Evolutionary conservation across 208 protist species (phyloP).

Genomic region (Perkinsela sp.): DNA sequence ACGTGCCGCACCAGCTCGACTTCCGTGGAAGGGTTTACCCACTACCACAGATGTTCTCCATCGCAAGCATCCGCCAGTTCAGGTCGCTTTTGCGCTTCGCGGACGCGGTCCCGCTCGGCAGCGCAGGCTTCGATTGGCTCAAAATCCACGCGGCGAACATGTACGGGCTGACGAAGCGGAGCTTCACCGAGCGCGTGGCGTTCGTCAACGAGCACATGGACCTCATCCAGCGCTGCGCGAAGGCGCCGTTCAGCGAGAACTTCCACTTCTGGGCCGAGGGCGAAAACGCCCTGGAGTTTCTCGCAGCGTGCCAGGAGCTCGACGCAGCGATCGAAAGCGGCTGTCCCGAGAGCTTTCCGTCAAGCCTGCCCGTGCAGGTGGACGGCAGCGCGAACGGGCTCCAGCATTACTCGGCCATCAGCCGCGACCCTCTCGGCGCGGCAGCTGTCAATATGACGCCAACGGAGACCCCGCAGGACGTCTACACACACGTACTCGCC

Average conservation of each 20-base stretch:
- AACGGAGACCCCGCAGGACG: conserved; percentile 19
- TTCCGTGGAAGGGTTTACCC: conserved; percentile 64
- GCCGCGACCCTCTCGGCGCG: conserved; percentile 31
- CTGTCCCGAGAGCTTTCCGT: conserved; percentile 10
- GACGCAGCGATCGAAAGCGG: conserved; percentile 9
- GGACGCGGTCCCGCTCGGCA: conserved; percentile 18
- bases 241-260: conserved; percentile 2
- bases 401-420: conserved; percentile 64
- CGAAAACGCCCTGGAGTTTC: conserved; percentile 27
- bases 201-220: conserved; percentile 15
- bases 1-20: conserved; percentile 62
- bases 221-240: conserved; percentile 1
- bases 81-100: conserved; percentile 29
- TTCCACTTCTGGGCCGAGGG: conserved; percentile 21
- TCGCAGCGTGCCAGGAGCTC: conserved; percentile 15
- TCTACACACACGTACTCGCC: conserved; percentile 20
- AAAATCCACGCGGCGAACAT: conserved; percentile 64
- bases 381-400: conserved; percentile 53
- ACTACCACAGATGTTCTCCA: conserved; percentile 45
- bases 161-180: conserved; percentile 29
- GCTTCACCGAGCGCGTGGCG: conserved; percentile 16
- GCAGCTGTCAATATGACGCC: conserved; percentile 32
- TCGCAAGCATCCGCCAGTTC: conserved; percentile 19
- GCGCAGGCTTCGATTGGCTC: conserved; percentile 29
- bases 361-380: conserved; percentile 30